Base-by-base conservation (phyloP, 495 filamentous ascomycete species). In the Daldinia concentrica region DNA sequence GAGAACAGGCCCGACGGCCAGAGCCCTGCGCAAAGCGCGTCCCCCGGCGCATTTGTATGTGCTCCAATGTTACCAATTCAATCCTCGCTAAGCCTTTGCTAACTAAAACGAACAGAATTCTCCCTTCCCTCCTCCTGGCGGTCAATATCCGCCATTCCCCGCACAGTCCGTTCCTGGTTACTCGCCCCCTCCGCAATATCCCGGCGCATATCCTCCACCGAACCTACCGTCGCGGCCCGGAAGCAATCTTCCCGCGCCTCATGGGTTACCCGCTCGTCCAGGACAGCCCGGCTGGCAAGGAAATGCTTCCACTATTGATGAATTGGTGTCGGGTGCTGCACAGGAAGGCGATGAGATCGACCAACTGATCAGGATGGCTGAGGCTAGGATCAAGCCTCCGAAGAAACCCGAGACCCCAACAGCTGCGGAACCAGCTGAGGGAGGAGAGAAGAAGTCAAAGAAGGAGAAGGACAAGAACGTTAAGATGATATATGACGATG, bases 401-500 rank as follows among this genome's bases (percentile, higher is more conserved):
- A 83, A 83, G 76, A 82, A 83, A 45, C 74, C 80, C 19, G 83
- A 85, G n/a, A 76, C 74, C 24, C 78, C 76, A 17, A 80, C 63
- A 73, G 80, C 59, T 64, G 80, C 60, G 62, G 82, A 58, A 66
- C 81, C 69, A 1, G 79, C 81, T 32, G 76, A 80, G 51, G 78
- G 74, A 11, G 75, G 73, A 17, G 86, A 92, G 76, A 91, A 92
- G 82, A 91, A 90, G 81, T 85, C 86, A 45, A 87, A 88, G 81
- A 89, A 89, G 75, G 89, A 91, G 45, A 92, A 92, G 79, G 81
- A 89, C 15, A 92, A 92, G 82, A 83, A 79, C 56, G 78, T 85
- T 64, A 89, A 89, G 76, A 87, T 97, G 86, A 82, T 95, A 5
- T 95, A 93, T 80, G 89, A 87, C 45, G 91, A 94, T 76, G 90